A percentile compares a stretch with the other conserved stretches of the same genome.
phyloP scores from a whole-genome alignment of 1,284 basidiomycete genomes.

The Pseudozyma tsukubaensis region DNA sequence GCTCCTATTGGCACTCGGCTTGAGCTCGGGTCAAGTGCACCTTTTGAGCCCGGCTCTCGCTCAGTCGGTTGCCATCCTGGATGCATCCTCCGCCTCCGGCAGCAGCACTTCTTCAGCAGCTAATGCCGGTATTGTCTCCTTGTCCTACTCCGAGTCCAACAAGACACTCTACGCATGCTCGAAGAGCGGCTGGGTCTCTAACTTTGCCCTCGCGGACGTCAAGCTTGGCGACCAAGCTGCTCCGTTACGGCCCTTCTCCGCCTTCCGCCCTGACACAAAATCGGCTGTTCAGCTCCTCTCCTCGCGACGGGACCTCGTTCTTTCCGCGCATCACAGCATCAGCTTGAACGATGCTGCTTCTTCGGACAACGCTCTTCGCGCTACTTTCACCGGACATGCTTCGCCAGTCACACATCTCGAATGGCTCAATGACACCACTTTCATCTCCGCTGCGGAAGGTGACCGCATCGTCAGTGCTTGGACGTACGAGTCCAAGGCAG shows the following conservation, averaged over 20 bases:
- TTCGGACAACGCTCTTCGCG: constrained; percentile 16
- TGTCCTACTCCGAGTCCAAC: constrained; percentile 33
- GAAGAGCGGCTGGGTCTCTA: constrained; percentile 55
- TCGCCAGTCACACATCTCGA: constrained; percentile 61
- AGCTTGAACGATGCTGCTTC: constrained; percentile 28
- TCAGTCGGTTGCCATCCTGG: constrained; percentile 55
- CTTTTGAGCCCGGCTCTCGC: constrained; percentile 58
- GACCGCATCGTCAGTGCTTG: constrained; percentile 81
- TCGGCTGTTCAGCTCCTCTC: constrained; percentile 42
- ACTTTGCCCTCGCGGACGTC: constrained; percentile 34
- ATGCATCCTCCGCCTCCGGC: constrained; percentile 50
- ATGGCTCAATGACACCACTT: constrained; percentile 66
- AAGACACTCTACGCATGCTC: constrained; percentile 48
- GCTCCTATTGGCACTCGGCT: constrained; percentile 60
- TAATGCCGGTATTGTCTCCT: constrained; percentile 40
- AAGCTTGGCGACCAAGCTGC: constrained; percentile 37
- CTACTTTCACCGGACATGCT: constrained; percentile 58
- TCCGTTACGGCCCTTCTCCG: constrained; percentile 27
- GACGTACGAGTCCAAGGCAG: constrained; percentile 69
- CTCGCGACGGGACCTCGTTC: constrained; percentile 26
- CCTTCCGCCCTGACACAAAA: constrained; percentile 48
- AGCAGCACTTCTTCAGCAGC: constrained; percentile 48
- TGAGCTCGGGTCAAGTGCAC: constrained; percentile 56
- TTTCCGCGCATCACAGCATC: constrained; percentile 59
- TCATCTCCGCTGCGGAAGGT: constrained; percentile 79